Evolutionary conservation across 2,329 filamentous ascomycete species (phyloP).

Genomic region (Simplicillium sp.): DNA sequence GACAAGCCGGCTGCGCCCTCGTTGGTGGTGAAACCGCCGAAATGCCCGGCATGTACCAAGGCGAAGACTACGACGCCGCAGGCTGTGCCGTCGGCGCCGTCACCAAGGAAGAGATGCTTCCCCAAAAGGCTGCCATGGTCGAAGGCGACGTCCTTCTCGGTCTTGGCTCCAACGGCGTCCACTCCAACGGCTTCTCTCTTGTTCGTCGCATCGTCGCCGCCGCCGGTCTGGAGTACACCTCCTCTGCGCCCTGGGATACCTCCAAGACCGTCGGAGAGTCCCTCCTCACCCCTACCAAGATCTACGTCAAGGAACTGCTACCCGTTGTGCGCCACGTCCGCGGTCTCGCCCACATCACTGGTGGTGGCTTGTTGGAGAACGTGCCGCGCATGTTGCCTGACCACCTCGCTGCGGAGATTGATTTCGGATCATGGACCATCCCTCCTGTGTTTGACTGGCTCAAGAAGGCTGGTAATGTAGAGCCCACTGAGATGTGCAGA

Average conservation of each 20-base stretch:
- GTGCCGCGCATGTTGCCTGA: conserved; percentile 85
- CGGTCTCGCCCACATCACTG: conserved; percentile 94
- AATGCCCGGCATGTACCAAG: conserved; percentile 91
- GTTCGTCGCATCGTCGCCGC: conserved; percentile 78
- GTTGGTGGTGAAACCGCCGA: conserved; percentile 98
- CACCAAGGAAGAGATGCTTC: conserved; percentile 58
- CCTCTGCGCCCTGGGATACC: conserved; percentile 66
- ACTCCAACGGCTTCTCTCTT: conserved; percentile 98
- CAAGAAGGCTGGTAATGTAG: conserved; percentile 62
- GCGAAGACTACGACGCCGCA: conserved; percentile 85
- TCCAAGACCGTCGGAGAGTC: conserved; percentile 58
- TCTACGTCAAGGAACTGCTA: conserved; percentile 82
- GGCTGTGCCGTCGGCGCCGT: conserved; percentile 86
- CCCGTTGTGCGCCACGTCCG: conserved; percentile 63
- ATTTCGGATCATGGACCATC: conserved; percentile 65
- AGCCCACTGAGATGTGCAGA: conserved; percentile 70
- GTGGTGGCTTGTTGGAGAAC: conserved; percentile 87
- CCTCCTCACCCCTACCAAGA: conserved; percentile 80
- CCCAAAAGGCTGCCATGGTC: conserved; percentile 65
- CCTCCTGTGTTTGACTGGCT: conserved; percentile 83
- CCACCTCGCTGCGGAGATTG: conserved; percentile 69
- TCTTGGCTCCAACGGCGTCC: conserved; percentile 74
- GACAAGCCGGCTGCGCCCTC: conserved; percentile 74
- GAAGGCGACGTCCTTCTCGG: conserved; percentile 80
- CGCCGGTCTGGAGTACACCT: conserved; percentile 61